These are phyloP conservation scores for Penicillium vulpinum DNA, from an alignment of 2,329 filamentous ascomycete species.

Conservation along the genomic window DNA sequence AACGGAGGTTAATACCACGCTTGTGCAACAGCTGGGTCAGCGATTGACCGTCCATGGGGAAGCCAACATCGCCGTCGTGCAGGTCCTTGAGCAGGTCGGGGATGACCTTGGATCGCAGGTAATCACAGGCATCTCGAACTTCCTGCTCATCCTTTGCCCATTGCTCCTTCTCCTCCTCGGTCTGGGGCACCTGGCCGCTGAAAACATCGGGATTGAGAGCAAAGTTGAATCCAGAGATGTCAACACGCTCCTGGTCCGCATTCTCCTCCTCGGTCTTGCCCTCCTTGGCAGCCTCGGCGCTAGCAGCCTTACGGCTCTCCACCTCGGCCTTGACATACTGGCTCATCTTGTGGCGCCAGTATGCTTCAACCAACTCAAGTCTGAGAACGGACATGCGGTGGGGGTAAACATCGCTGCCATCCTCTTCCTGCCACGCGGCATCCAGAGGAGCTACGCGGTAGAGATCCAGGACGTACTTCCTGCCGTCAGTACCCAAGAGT, in stretches of 20 bases:
- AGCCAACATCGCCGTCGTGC: conserved; percentile 88
- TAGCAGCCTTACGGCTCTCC: conserved; percentile 57
- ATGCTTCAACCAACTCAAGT: conserved; percentile 83
- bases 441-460: conserved; percentile 94
- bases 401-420: conserved; percentile 67
- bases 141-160: conserved; percentile 82
- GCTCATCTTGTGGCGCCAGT: conserved; percentile 80
- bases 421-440: conserved; percentile 83
- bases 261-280: conserved; percentile 44
- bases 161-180: conserved; percentile 82
- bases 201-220: conserved; percentile 93
- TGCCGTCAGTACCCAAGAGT: conserved; percentile 90
- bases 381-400: conserved; percentile 95
- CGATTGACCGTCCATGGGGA: conserved; percentile 97
- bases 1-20: conserved; percentile 94
- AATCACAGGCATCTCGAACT: conserved; percentile 79
- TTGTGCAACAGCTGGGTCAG: conserved; percentile 88
- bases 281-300: conserved; percentile 41
- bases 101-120: conserved; percentile 73
- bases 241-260: conserved; percentile 66
- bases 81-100: conserved; percentile 85
- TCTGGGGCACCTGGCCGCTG: conserved; percentile 87
- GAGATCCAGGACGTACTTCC: conserved; percentile 95
- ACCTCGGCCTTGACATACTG: conserved; percentile 83
- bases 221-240: conserved; percentile 84